These are phyloP conservation scores for Fusarium sp. DNA, from an alignment of 2,329 filamentous ascomycete species.

Conservation along the genomic window DNA sequence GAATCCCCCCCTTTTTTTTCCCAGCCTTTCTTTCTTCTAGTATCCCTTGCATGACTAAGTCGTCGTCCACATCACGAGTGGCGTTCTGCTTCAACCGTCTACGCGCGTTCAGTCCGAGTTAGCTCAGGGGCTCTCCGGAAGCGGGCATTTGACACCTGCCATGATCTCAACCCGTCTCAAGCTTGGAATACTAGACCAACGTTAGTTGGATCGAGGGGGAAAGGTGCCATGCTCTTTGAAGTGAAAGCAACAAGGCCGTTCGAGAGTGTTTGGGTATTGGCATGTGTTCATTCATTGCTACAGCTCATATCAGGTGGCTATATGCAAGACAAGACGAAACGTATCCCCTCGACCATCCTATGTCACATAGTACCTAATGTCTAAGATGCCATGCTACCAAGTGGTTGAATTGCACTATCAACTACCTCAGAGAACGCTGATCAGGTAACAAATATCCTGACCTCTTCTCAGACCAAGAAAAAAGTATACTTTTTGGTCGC, in stretches of 20 bases:
- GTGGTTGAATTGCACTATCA: conserved; percentile 24
- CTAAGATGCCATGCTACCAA: conserved; percentile 9
- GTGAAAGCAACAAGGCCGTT: too few relatives aligned
- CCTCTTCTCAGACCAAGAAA: conserved; percentile 18
- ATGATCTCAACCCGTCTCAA: neutral
- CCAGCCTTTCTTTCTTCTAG: neutral
- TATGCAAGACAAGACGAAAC: neutral
- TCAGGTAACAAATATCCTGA: conserved; percentile 13
- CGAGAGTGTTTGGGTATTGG: too few relatives aligned
- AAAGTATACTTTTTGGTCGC: conserved; percentile 35
- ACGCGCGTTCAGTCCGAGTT: neutral
- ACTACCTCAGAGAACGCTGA: conserved; percentile 11
- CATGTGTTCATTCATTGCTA: neutral
- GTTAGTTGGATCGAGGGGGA: too few relatives aligned
- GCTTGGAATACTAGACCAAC: too few relatives aligned
- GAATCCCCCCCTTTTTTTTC: too few relatives aligned
- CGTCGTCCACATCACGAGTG: neutral
- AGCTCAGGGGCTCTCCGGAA: neutral
- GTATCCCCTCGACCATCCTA: neutral
- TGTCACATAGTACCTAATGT: neutral
- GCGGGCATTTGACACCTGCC: neutral
- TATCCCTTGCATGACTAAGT: neutral
- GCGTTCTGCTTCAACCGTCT: neutral
- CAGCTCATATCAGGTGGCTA: neutral
- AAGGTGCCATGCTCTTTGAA: too few relatives aligned